phyloP scores from a whole-genome alignment of 179 eudicot genomes.

The Beta macrorhiza region DNA sequence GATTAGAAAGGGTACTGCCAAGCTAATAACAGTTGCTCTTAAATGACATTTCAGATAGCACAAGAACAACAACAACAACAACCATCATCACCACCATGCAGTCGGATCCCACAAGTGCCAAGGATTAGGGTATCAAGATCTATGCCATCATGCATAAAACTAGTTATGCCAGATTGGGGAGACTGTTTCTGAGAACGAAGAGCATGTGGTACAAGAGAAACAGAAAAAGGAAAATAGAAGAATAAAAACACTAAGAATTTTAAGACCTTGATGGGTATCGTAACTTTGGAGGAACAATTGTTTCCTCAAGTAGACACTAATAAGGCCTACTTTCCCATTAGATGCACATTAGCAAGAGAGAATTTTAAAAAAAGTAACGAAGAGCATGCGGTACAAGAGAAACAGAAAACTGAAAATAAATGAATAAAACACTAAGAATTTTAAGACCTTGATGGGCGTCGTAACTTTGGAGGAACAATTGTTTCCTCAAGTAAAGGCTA shows the following conservation, averaged over 20 bases:
- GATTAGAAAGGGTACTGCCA: not conserved
- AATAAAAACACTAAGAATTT: not conserved
- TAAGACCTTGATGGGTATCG: not conserved
- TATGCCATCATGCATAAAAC: not conserved
- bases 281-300: not conserved
- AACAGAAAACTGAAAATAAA: not conserved
- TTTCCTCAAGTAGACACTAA: not conserved
- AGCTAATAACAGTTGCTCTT: too few relatives aligned
- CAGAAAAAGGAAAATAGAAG: not conserved
- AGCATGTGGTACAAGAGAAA: not conserved
- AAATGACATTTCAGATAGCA: too few relatives aligned
- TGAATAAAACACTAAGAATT: not conserved
- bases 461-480: not conserved
- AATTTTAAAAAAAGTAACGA: too few relatives aligned
- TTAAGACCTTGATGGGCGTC: not conserved
- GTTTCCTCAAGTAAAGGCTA: not conserved
- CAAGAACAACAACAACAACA: too few relatives aligned
- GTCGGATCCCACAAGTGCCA: not conserved
- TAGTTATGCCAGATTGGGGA: not conserved
- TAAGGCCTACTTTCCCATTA: conserved; percentile 54
- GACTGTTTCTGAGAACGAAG: not conserved
- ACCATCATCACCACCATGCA: not conserved
- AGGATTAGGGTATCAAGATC: not conserved
- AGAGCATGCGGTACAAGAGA: not conserved
- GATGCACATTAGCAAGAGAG: conserved; percentile 50